These are phyloP conservation scores for Cryptococcus sp. DNA, from an alignment of 1,284 basidiomycete species.

Conservation along the genomic window DNA sequence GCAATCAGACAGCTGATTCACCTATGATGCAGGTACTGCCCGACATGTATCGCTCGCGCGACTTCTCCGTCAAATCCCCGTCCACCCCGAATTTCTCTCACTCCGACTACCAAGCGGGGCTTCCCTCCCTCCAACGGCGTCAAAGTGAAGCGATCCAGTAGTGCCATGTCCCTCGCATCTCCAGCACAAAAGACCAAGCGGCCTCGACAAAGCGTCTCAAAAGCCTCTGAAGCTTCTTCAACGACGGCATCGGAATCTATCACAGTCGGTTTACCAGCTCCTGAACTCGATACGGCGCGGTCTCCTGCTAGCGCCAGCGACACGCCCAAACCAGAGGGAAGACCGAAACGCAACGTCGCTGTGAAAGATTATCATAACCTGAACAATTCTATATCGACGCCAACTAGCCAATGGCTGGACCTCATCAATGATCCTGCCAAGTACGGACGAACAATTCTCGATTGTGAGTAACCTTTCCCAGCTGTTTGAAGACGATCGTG, in stretches of 20 bases:
- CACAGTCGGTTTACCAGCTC: constrained; percentile 11
- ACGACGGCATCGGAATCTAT: neutral
- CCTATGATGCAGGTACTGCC: constrained; percentile 34
- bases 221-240: constrained; percentile 2
- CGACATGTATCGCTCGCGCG: constrained; percentile 30
- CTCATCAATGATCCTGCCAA: constrained; percentile 49
- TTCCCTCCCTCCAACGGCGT: constrained; percentile 9
- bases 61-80: constrained; percentile 29
- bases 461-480: constrained; percentile 25
- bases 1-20: neutral
- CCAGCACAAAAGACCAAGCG: neutral
- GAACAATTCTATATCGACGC: constrained; percentile 49
- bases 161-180: neutral
- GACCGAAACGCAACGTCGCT: constrained; percentile 47
- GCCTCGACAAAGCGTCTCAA: neutral
- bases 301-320: too few relatives aligned
- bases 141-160: neutral
- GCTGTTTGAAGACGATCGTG: constrained; percentile 25
- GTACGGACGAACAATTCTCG: constrained; percentile 39
- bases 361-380: constrained; percentile 47
- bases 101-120: constrained; percentile 31
- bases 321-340: constrained; percentile 1
- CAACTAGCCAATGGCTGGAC: constrained; percentile 49
- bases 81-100: constrained; percentile 32
- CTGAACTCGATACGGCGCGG: too few relatives aligned